These are phyloP conservation scores for Aechmea fasciata DNA, from an alignment of 176 grass and related monocot species.

Conservation along the genomic window DNA sequence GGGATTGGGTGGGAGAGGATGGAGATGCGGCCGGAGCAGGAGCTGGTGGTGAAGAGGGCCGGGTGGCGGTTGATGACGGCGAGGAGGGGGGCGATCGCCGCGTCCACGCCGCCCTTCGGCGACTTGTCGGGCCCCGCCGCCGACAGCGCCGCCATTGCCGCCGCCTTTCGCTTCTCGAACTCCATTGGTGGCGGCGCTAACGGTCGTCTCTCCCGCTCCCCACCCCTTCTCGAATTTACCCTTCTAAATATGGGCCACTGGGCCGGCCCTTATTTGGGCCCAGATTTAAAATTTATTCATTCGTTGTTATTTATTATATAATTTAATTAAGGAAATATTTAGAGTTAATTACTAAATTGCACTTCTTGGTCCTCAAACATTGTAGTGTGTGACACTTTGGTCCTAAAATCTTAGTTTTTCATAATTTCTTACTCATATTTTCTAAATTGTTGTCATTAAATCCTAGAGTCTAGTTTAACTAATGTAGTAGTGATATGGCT, in stretches of 20 bases:
- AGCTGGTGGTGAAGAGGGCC: slow-evolving; percentile 84
- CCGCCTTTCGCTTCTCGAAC: slow-evolving; percentile 63
- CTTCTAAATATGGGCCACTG: neutral
- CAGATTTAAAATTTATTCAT: too few relatives aligned
- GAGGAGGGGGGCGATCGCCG: slow-evolving; percentile 50
- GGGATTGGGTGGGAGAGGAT: slow-evolving; percentile 48
- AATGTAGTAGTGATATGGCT: too few relatives aligned
- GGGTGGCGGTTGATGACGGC: slow-evolving; percentile 51
- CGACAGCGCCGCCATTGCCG: slow-evolving; percentile 43
- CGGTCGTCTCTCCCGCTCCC: neutral
- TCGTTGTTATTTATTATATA: too few relatives aligned
- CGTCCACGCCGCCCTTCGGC: slow-evolving; percentile 77
- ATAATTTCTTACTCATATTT: too few relatives aligned
- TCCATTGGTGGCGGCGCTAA: slow-evolving; percentile 26
- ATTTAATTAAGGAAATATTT: too few relatives aligned
- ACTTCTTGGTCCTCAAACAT: too few relatives aligned
- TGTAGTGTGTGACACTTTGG: too few relatives aligned
- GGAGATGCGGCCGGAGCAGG: slow-evolving; percentile 93
- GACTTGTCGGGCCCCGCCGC: slow-evolving; percentile 83
- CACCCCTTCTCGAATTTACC: neutral
- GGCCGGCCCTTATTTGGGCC: neutral
- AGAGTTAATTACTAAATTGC: too few relatives aligned
- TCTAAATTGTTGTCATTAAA: too few relatives aligned
- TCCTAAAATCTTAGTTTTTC: too few relatives aligned
- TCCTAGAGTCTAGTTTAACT: too few relatives aligned